Evolutionary conservation across 306 rosid species (phyloP), one percentile per base, ranked within the genome.

Genomic region (Castanopsis chinensis): DNA sequence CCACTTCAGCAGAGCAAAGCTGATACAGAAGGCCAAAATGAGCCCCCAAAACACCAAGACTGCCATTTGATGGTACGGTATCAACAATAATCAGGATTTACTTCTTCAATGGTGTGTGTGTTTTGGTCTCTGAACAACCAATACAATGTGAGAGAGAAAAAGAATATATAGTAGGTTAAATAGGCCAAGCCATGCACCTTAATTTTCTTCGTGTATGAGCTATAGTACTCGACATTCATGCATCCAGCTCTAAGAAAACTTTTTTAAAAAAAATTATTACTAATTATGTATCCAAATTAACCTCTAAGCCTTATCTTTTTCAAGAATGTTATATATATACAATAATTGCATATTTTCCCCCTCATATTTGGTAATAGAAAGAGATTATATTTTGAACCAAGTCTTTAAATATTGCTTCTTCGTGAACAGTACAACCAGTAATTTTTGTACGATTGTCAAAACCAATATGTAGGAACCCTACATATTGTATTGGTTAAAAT

Each of bases 1-100:
- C 97, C 97, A 91, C 70, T 83, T 85, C 8, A 89, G 41, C 81
- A 91, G 53, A 76, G 86, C 84, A 76, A 90, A 78, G 85, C 86
- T 80, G 76, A 80, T 15, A 72, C 83, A 79, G 84, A 89, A 82
- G 51, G 43, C 79, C 72, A 83, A 84, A 77, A 54, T 71, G 30
- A 90, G 25, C 3, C 61, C 84, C 57, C 61, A 65, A 20, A 77
- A 69, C 32, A 78, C 52, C 64, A 84, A 59, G 71, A 80, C 54
- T 32, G 86, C 86, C 85, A 81, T 82, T 37, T 83, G 89, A 76
- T 69, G 86, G 74, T 60, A 13, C 33, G 56, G 23, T 69, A 56
- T 72, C 56, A 53, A 37, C 45, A 37, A 37, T 41, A 28, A 61
- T 61, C 41, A 75, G 65, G 70, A 5, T 55, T 41, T 80, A 37